Percentiles rank a stretch among this genome's conserved stretches.
These are phyloP conservation scores for Blastocystis hominis DNA, from an alignment of 352 stramenopile genomes.

Conservation along the genomic window DNA sequence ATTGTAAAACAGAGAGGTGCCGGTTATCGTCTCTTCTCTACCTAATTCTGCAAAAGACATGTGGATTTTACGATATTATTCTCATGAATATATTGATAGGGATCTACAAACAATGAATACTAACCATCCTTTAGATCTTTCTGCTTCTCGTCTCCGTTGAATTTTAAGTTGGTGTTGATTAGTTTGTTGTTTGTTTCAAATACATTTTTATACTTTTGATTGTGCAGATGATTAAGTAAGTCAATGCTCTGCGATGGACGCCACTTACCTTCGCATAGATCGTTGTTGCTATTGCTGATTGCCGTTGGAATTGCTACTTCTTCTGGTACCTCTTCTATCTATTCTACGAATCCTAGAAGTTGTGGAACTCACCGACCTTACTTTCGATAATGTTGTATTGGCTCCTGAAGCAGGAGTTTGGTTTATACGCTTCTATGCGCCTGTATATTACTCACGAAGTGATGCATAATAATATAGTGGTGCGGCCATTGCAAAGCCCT, in stretches of 20 bases:
- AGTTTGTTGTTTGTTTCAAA: slow-evolving; percentile 13
- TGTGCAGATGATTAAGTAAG: not conserved
- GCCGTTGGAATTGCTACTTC: not conserved
- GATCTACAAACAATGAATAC: not conserved
- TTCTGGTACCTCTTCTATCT: not conserved
- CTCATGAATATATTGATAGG: slow-evolving; percentile 53
- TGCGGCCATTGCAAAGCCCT: slow-evolving; percentile 49
- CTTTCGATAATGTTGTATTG: slow-evolving; percentile 21
- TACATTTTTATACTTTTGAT: not conserved
- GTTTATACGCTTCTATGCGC: slow-evolving; percentile 51
- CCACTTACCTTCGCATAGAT: not conserved
- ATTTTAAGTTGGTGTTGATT: not conserved
- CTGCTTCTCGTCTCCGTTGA: not conserved
- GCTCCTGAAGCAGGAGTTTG: slow-evolving; percentile 30
- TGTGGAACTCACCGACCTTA: slow-evolving; percentile 12
- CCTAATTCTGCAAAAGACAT: slow-evolving; percentile 46
- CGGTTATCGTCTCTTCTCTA: slow-evolving; percentile 19
- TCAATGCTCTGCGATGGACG: not conserved
- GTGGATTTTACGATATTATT: slow-evolving; percentile 55
- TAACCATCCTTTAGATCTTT: not conserved
- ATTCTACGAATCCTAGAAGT: not conserved
- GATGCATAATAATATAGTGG: not conserved
- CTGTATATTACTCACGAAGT: not conserved
- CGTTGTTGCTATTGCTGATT: not conserved
- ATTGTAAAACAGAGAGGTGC: slow-evolving; percentile 41